A percentile compares a stretch with the other conserved stretches of the same genome.
Conservation (phyloP, 192 early-diverging fungal species). For the Coemansia sp. region DNA sequence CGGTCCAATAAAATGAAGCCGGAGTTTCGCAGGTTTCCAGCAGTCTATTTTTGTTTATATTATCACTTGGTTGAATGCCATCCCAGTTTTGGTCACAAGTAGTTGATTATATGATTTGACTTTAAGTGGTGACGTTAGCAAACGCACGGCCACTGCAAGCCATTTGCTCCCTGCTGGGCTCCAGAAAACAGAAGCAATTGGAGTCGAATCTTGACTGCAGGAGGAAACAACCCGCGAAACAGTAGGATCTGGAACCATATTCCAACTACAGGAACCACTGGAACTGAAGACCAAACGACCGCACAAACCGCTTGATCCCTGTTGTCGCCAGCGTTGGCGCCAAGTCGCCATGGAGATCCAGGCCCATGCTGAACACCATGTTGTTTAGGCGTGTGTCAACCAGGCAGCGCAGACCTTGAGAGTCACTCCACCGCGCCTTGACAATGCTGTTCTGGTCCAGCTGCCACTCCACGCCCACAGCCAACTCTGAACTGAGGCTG, state of each 20-base stretch:
- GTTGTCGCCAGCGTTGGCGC: conserved; percentile 1
- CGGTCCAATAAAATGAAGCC: too few relatives aligned
- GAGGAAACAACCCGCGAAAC: background rate
- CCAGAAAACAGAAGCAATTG: background rate
- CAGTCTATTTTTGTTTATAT: too few relatives aligned
- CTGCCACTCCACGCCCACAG: conserved; percentile 83
- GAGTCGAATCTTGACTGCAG: background rate
- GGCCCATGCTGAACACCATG: conserved; percentile 49
- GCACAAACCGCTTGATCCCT: conserved; percentile 29
- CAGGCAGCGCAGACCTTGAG: conserved; percentile 41
- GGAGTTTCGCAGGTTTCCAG: too few relatives aligned
- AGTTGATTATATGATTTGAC: too few relatives aligned
- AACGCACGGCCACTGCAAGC: too few relatives aligned
- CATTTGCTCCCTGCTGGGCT: background rate
- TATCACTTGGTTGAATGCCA: too few relatives aligned
- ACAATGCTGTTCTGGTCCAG: conserved; percentile 57
- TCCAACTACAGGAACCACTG: conserved; percentile 42
- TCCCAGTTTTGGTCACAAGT: too few relatives aligned
- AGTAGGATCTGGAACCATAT: background rate
- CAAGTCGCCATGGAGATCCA: conserved; percentile 21
- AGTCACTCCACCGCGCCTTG: conserved; percentile 57
- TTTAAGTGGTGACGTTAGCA: too few relatives aligned
- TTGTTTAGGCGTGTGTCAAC: conserved; percentile 41
- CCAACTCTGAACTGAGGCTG: conserved; percentile 86
- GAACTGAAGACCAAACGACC: conserved; percentile 49